Conservation (phyloP, 495 filamentous ascomycete species). For the Margaritispora aquatica region DNA sequence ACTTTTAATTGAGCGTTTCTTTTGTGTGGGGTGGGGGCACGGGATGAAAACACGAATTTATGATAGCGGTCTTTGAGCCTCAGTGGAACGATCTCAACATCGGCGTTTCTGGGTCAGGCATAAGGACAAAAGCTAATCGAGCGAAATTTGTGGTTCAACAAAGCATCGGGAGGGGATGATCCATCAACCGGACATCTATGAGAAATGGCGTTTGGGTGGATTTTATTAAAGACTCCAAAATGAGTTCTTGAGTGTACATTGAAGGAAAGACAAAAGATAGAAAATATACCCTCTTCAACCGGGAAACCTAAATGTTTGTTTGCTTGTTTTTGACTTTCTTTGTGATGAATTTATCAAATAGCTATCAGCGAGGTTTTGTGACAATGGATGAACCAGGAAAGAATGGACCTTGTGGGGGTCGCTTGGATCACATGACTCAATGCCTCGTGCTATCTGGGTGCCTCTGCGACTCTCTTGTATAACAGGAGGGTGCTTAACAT, state of each 20-base stretch:
- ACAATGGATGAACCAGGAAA: too few relatives aligned
- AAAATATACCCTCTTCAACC: constrained; percentile 28
- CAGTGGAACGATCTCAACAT: constrained; percentile 41
- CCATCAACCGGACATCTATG: constrained; percentile 41
- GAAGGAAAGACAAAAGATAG: constrained; percentile 8
- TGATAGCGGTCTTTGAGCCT: constrained; percentile 23
- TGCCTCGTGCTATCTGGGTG: too few relatives aligned
- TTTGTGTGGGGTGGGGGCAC: constrained; percentile 10
- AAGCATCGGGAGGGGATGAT: constrained; percentile 26
- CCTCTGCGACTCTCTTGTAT: too few relatives aligned
- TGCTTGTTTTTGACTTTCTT: too few relatives aligned
- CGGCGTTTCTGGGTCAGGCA: constrained; percentile 39
- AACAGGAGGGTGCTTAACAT: too few relatives aligned
- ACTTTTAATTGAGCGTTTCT: constrained; percentile 11
- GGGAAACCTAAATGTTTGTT: too few relatives aligned
- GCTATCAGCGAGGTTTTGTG: too few relatives aligned
- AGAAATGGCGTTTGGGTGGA: constrained; percentile 5
- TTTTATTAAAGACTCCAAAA: neutral
- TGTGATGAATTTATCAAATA: too few relatives aligned
- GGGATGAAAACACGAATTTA: constrained; percentile 14
- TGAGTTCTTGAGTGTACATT: neutral
- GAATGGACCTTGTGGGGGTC: too few relatives aligned
- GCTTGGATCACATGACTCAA: too few relatives aligned
- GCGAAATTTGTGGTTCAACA: constrained; percentile 25
- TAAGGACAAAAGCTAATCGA: constrained; percentile 30